Evolutionary conservation across 2,329 filamentous ascomycete species (phyloP).

Genomic region (Lecanicillium sp.): DNA sequence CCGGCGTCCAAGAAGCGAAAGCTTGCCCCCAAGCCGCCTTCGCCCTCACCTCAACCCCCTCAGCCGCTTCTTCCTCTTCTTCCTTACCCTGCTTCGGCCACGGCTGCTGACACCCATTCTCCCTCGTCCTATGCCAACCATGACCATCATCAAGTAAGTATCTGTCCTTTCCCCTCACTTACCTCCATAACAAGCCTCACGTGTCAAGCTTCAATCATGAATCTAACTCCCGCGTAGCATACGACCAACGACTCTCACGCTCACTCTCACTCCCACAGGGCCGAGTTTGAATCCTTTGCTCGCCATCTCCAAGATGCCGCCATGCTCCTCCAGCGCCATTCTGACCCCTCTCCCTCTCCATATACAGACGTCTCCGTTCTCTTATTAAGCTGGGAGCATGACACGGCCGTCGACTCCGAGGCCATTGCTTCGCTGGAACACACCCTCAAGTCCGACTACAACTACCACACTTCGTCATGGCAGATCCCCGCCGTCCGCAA

Average conservation of each 20-base stretch:
- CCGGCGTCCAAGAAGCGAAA: conserved; percentile 35
- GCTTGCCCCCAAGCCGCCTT: conserved; percentile 33
- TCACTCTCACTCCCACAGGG: conserved; percentile 33
- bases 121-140: too few species aligned
- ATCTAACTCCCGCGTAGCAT: conserved; percentile 2
- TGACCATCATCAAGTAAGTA: conserved; percentile 14
- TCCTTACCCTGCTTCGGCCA: neutral
- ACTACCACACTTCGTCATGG: conserved; percentile 54
- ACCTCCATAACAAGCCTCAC: neutral
- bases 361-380: conserved; percentile 54
- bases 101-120: too few species aligned
- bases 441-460: conserved; percentile 52
- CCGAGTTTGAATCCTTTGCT: conserved; percentile 60
- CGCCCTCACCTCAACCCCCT: too few species aligned
- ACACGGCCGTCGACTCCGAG: conserved; percentile 44
- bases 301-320: conserved; percentile 61
- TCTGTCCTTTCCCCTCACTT: conserved; percentile 8
- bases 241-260: too few species aligned
- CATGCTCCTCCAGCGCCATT: conserved; percentile 58
- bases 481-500: conserved; percentile 52
- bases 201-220: conserved; percentile 21
- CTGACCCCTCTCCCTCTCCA: conserved; percentile 36
- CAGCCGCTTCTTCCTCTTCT: conserved; percentile 22
- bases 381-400: conserved; percentile 51
- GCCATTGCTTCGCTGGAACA: conserved; percentile 49